phyloP scores from a whole-genome alignment of 2,329 filamentous ascomycete genomes.

The Colletotrichum eremochloae region DNA sequence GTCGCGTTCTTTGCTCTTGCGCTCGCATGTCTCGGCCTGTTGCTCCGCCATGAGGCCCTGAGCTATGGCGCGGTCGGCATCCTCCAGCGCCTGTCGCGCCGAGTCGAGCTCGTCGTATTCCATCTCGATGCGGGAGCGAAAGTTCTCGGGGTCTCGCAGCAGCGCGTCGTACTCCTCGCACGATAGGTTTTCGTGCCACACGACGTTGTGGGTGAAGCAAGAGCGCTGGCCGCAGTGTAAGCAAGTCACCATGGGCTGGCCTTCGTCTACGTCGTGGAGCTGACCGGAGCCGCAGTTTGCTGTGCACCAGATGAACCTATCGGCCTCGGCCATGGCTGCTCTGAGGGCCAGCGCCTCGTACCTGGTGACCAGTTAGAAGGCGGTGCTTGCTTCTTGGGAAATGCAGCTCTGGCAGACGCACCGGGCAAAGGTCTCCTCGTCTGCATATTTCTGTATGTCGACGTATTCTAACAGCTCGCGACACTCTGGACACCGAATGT shows the following conservation, averaged over 20 bases:
- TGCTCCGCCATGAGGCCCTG: constrained; percentile 51
- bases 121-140: constrained; percentile 54
- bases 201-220: constrained; percentile 57
- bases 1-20: constrained; percentile 44
- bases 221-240: constrained; percentile 55
- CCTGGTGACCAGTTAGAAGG: constrained; percentile 26
- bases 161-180: constrained; percentile 60
- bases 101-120: constrained; percentile 59
- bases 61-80: constrained; percentile 56
- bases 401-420: constrained; percentile 45
- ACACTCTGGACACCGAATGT: constrained; percentile 68
- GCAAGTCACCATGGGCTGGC: constrained; percentile 58
- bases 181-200: constrained; percentile 58
- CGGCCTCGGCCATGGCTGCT: constrained; percentile 57
- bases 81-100: constrained; percentile 61
- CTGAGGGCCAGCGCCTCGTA: constrained; percentile 60
- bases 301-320: constrained; percentile 67
- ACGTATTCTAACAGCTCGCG: constrained; percentile 55
- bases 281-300: constrained; percentile 66
- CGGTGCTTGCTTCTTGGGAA: not conserved
- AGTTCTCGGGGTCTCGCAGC: constrained; percentile 54
- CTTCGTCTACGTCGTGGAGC: constrained; percentile 58
- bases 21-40: constrained; percentile 45
- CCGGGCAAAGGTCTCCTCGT: constrained; percentile 57
- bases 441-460: constrained; percentile 61